Percentiles rank a stretch among this genome's conserved stretches.
These are phyloP conservation scores for Fusarium hostae DNA, from an alignment of 2,329 filamentous ascomycete genomes.

Conservation along the genomic window DNA sequence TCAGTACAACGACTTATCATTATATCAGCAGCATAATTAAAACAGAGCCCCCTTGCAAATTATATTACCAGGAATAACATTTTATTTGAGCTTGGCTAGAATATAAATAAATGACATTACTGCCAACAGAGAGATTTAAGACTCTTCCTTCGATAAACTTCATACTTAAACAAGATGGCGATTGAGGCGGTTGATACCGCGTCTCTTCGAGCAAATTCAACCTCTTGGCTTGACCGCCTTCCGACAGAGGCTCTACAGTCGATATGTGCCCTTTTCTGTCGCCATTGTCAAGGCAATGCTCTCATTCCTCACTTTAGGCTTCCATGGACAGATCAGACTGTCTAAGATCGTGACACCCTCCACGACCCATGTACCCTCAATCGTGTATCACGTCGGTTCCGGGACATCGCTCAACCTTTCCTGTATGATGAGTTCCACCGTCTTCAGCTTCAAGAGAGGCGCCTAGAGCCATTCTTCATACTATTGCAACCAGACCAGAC, in stretches of 20 bases:
- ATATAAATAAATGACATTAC: not conserved
- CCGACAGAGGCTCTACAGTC: not conserved
- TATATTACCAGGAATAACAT: not conserved
- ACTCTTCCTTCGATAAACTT: not conserved
- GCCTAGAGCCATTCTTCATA: not conserved
- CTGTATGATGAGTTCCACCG: not conserved
- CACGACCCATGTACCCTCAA: too few relatives aligned
- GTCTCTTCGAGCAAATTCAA: not conserved
- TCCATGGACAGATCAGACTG: not conserved
- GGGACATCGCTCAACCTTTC: not conserved
- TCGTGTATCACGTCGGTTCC: not conserved
- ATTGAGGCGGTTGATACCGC: fast-evolving
- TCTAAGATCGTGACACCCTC: not conserved
- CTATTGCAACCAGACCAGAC: not conserved
- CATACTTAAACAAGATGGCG: not conserved
- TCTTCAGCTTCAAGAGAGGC: not conserved
- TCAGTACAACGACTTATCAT: too few relatives aligned
- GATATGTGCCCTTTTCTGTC: not conserved
- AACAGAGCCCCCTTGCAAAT: too few relatives aligned
- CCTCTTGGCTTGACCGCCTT: not conserved
- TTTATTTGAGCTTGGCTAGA: not conserved
- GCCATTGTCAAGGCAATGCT: not conserved
- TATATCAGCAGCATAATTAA: too few relatives aligned
- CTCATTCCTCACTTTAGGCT: not conserved
- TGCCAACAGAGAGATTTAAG: not conserved